A percentile compares a stretch with the other conserved stretches of the same genome.
These are phyloP conservation scores for Kockiozyma suomiensis DNA, from an alignment of 805 yeast species.

Conservation along the genomic window DNA sequence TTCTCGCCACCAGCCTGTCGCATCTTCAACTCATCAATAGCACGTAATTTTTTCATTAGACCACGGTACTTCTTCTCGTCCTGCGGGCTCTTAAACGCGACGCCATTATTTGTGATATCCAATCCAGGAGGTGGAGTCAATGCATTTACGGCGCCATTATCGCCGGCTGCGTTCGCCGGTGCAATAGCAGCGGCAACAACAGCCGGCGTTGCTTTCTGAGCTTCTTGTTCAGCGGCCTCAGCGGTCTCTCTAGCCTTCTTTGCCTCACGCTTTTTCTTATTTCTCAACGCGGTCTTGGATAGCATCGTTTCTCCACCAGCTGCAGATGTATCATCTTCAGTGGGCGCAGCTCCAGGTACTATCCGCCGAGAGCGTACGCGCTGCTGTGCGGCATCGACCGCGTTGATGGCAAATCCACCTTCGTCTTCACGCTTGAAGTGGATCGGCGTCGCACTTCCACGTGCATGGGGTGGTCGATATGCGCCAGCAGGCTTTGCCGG, in stretches of 20 bases:
- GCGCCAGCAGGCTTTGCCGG: slow-evolving; percentile 77
- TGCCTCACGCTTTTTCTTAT: slow-evolving; percentile 73
- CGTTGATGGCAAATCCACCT: slow-evolving; percentile 29
- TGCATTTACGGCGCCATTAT: slow-evolving; percentile 54
- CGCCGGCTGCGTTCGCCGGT: slow-evolving; percentile 22
- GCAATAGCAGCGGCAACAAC: slow-evolving; percentile 20
- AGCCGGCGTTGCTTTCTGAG: neutral
- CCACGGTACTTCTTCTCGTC: slow-evolving; percentile 94
- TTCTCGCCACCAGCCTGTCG: slow-evolving; percentile 82
- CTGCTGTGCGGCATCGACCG: slow-evolving; percentile 30
- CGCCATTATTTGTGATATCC: slow-evolving; percentile 12
- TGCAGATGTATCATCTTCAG: slow-evolving; percentile 55
- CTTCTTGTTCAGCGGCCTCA: slow-evolving; percentile 17
- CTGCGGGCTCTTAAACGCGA: slow-evolving; percentile 41
- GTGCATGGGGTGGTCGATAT: slow-evolving; percentile 95
- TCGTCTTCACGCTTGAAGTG: slow-evolving; percentile 38
- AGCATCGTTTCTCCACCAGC: slow-evolving; percentile 50
- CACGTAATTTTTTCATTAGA: slow-evolving; percentile 87
- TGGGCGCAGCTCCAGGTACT: slow-evolving; percentile 43
- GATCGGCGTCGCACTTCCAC: slow-evolving; percentile 47
- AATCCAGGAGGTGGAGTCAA: slow-evolving; percentile 50
- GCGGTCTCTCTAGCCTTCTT: slow-evolving; percentile 36
- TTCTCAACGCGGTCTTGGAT: slow-evolving; percentile 68
- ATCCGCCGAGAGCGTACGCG: slow-evolving; percentile 27
- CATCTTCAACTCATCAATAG: slow-evolving; percentile 87